Conservation (phyloP, 2,329 filamentous ascomycete genomes). For the Cercospora berteroae region DNA sequence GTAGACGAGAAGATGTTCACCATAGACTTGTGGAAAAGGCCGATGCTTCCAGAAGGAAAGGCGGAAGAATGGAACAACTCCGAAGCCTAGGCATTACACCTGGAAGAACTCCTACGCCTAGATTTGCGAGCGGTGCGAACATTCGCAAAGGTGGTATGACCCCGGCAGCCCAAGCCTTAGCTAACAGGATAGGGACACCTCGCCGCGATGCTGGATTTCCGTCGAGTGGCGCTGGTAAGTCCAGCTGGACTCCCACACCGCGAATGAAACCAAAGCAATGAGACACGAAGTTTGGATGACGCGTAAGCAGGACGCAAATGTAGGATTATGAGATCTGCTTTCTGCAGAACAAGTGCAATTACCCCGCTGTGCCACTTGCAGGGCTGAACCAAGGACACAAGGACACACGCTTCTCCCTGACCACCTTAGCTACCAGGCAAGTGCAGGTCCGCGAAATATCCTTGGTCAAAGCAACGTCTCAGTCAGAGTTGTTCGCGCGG, state of each 20-base stretch:
- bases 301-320: background rate
- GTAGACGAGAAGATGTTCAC: slow-evolving; percentile 76
- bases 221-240: slow-evolving; percentile 5
- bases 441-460: background rate
- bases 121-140: slow-evolving; percentile 59
- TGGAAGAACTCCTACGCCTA: slow-evolving; percentile 63
- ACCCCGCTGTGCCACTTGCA: slow-evolving; percentile 2
- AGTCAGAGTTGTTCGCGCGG: background rate
- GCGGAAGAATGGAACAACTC: slow-evolving; percentile 47
- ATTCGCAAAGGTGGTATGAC: slow-evolving; percentile 56
- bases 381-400: background rate
- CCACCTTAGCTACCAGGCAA: background rate
- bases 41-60: slow-evolving; percentile 66
- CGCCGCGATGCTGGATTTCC: slow-evolving; percentile 26
- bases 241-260: slow-evolving; percentile 26
- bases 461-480: background rate
- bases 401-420: background rate
- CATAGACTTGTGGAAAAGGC: slow-evolving; percentile 83
- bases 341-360: background rate
- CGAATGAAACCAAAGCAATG: slow-evolving; percentile 20
- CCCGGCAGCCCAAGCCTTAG: slow-evolving; percentile 69
- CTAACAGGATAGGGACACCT: slow-evolving; percentile 58
- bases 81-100: slow-evolving; percentile 39
- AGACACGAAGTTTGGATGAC: slow-evolving; percentile 6
- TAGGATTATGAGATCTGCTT: background rate